Conservation (phyloP, 495 filamentous ascomycete genomes). For the Friedmanniomyces simplex region DNA sequence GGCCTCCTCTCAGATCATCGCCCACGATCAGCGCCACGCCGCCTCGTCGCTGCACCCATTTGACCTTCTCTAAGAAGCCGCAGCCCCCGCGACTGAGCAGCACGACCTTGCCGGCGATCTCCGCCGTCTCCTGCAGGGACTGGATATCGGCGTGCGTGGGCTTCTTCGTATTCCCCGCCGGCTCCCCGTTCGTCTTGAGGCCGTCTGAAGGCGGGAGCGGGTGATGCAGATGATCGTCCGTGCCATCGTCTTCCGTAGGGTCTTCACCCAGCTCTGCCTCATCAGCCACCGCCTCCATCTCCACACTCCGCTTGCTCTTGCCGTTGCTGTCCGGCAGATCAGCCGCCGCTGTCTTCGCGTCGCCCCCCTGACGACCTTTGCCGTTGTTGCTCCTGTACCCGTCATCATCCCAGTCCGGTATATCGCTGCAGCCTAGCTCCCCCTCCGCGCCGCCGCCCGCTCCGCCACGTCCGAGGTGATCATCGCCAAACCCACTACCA, state of each 20-base stretch:
- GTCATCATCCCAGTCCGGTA: constrained; percentile 75
- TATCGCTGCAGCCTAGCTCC: constrained; percentile 94
- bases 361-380: neutral
- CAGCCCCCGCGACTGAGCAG: constrained; percentile 86
- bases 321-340: constrained; percentile 4
- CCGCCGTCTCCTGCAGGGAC: constrained; percentile 84
- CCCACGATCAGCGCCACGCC: constrained; percentile 86
- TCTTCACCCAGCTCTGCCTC: neutral
- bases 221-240: constrained; percentile 82
- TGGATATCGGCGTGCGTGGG: constrained; percentile 81
- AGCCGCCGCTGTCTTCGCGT: neutral
- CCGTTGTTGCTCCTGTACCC: constrained; percentile 23
- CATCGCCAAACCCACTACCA: constrained; percentile 79
- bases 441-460: constrained; percentile 51
- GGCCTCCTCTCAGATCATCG: constrained; percentile 77
- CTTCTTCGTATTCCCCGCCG: constrained; percentile 31
- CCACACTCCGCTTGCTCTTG: constrained; percentile 4
- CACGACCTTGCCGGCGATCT: constrained; percentile 87
- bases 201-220: constrained; percentile 43
- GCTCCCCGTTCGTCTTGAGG: constrained; percentile 28
- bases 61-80: constrained; percentile 93
- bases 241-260: constrained; percentile 58
- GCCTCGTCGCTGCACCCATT: constrained; percentile 88
- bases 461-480: constrained; percentile 45
- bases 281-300: constrained; percentile 6